Evolutionary conservation across 805 yeast genomes (phyloP), one percentile per base, ranked within the genome.

Genomic region (Saturnispora dispora): DNA sequence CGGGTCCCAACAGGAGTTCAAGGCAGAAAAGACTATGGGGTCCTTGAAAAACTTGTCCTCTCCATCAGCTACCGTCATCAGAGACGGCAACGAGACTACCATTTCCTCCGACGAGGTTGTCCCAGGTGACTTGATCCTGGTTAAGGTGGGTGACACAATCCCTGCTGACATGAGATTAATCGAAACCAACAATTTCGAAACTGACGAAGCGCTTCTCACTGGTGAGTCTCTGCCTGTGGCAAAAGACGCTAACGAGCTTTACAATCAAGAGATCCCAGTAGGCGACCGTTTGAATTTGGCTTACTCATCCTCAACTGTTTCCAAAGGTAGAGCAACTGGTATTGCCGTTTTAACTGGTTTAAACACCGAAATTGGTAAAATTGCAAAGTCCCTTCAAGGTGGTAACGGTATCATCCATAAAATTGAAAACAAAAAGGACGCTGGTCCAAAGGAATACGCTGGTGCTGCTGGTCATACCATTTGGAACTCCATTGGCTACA

Each of bases 151-250:
- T 50, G 90, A 84, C 60, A 83, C 88, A 7, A 68, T 84, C 36
- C 90, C 90, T 17, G 89, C 90, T 15, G 90, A 84, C 63, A 58
- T 83, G 52, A 73, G 90, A 58, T 69, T 84, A 46, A 58, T 81
- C 51, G 78, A 74, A 43, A 58, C 75, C 46, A 72, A 77, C 63
- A 85, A 83, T 63, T 79, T 85, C 56, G 90, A 84, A 63, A 78
- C 87, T 10, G 90, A 89, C 62, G 98, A 91, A 66, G 84, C 96
- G 3, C 69, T 89, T 33, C 73, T 91, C 52, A 90, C 98, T 0
- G 98, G 98, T 47, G 98, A 91, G 68, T 78, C 95, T 0, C 65
- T 79, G 44, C 90, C 96, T 2, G 77, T 85, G n/a, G 67, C 73
- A 17, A 84, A 84, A 62, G 72, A 75, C 46, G 73, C 70, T 25